Evolutionary conservation across 495 filamentous ascomycete genomes (phyloP), one percentile per base, ranked within the genome.

Genomic region (Durotheca rogersii): DNA sequence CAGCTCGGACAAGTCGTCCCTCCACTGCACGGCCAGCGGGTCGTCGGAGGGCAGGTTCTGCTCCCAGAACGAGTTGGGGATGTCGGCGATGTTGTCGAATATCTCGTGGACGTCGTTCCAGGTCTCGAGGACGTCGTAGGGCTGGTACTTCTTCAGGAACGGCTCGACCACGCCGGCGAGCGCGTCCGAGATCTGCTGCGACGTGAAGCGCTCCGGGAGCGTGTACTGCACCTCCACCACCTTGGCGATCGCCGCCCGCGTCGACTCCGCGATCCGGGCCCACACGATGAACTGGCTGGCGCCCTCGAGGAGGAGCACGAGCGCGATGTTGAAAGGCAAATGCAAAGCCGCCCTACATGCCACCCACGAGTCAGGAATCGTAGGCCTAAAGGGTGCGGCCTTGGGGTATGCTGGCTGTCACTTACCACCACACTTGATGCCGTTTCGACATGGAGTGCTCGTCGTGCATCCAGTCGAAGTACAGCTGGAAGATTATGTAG

Each of bases 401-500:
- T n/a, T n/a, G n/a, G n/a, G n/a, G n/a, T n/a, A n/a, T n/a, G n/a
- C n/a, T 84, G 81, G 17, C 67, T 61, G 41, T 82, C 70, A 36
- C 75, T 81, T 19, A 60, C 56, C 56, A 60, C 27, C 37, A 36
- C 14, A 60, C 51, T 15, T 60, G 56, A 44, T 60, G 47, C 4
- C 51, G 72, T 47, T 83, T 68, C 23, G 73, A 80, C 21, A 80
- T 79, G 14, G 76, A 75, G 41, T 78, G 69, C 16, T 74, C 56
- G 4, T 69, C 59, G 7, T 70, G 74, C 45, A 75, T 65, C 47
- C 72, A 74, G 62, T 89, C 85, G 48, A 84, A 87, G 66, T 90
- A 88, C 42, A 83, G 74, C 69, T 86, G 83, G 73, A 80, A 88
- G 21, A 85, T 62, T 47, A 88, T 72, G 65, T 87, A 87, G n/a